Evolutionary conservation across 1,284 basidiomycete genomes (phyloP).

Genomic region (Chiua sp.): DNA sequence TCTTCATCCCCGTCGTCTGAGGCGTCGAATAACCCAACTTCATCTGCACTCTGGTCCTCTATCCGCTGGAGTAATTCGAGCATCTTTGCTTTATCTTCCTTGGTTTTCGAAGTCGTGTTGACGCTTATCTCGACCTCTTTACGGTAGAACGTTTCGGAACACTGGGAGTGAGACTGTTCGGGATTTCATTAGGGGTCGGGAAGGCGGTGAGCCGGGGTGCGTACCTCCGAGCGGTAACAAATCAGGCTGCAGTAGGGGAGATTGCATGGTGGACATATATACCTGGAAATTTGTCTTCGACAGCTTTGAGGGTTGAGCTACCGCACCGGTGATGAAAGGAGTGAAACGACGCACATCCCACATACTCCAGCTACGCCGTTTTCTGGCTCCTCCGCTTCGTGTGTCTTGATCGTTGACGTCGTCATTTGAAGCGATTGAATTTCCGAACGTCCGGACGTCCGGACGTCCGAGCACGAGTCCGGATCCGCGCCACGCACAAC

Average conservation of each 20-base stretch:
- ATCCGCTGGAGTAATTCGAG: conserved; percentile 72
- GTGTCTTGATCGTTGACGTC: conserved; percentile 21
- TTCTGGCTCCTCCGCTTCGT: conserved; percentile 15
- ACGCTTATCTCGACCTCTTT: conserved; percentile 71
- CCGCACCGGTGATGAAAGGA: not conserved
- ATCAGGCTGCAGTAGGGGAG: conserved; percentile 77
- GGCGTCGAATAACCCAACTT: conserved; percentile 34
- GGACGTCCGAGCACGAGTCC: no score
- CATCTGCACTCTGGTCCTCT: conserved; percentile 61
- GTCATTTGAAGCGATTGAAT: conserved; percentile 11
- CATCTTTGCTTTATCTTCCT: conserved; percentile 64
- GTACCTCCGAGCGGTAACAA: conserved; percentile 77
- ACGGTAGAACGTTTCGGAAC: conserved; percentile 80
- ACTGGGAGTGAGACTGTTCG: conserved; percentile 63
- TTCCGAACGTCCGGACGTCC: no score
- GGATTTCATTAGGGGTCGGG: not conserved
- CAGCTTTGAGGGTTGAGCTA: conserved; percentile 54
- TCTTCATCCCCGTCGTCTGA: conserved; percentile 51
- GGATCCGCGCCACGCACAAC: no score
- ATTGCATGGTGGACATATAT: conserved; percentile 83
- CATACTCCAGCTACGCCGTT: conserved; percentile 33
- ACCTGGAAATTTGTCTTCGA: conserved; percentile 73
- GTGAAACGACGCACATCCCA: conserved; percentile 39
- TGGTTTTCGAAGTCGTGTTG: conserved; percentile 52
- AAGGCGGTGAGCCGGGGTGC: conserved; percentile 15